Conservation (phyloP, 495 filamentous ascomycete genomes). For the Aspergillus bridgeri region DNA sequence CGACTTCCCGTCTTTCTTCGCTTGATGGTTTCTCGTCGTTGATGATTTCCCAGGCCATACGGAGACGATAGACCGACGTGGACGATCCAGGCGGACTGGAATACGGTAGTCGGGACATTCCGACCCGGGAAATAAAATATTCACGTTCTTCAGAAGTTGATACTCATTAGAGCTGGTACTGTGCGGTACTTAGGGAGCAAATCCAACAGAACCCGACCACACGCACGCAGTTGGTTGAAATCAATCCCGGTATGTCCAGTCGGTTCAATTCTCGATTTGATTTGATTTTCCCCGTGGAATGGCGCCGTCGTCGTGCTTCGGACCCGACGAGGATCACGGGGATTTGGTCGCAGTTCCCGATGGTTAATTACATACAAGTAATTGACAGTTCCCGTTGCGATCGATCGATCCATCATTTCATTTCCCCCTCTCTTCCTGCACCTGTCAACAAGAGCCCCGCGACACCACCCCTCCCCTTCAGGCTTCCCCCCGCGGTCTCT, state of each 20-base stretch:
- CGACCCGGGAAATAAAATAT: not conserved
- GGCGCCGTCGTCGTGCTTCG: no score
- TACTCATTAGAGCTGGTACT: no score
- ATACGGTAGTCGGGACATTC: not conserved
- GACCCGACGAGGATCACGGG: not conserved
- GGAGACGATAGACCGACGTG: no score
- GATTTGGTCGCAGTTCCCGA: constrained; percentile 26
- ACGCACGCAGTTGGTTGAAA: no score
- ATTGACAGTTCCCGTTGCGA: constrained; percentile 11
- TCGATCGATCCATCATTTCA: constrained; percentile 8
- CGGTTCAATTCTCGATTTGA: not conserved
- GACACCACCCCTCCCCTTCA: constrained; percentile 17
- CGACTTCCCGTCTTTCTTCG: not conserved
- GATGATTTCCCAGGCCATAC: no score
- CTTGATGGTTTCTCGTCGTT: not conserved
- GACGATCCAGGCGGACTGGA: not conserved
- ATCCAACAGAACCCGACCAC: not conserved
- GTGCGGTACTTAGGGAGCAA: not conserved
- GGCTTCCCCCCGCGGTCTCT: not conserved
- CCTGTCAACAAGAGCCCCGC: constrained; percentile 44
- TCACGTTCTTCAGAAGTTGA: not conserved
- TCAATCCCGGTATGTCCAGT: not conserved
- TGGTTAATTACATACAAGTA: constrained; percentile 25
- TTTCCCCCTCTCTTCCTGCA: constrained; percentile 26
- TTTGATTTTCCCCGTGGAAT: no score